Base-by-base conservation (phyloP, 352 stramenopile species). In the Chrysophaeum taylorii region DNA sequence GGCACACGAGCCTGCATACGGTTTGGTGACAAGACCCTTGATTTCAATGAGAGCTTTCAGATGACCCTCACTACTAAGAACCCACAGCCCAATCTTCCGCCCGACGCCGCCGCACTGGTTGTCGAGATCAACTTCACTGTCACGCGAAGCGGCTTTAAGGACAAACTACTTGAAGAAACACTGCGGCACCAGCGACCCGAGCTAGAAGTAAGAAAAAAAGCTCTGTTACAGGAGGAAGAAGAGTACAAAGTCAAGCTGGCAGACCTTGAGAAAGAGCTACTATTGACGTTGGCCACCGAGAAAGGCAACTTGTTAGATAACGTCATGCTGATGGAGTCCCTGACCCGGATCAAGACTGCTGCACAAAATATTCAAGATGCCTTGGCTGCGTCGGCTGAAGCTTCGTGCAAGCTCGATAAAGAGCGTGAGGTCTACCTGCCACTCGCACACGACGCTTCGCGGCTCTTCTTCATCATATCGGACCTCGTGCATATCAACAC, bases 251-350 rank as follows among this genome's bases (percentile, higher is more conserved):
- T 96, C 37, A 72, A 97, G 61, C 79, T 97, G 0, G 87, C 90
- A 35, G 79, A 82, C 5, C 82, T 97, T 1, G 92, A 97, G 76
- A 94, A 96, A 54, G 81, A 95, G 27, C 81, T 98, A 18, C 82
- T 98, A 0, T 84, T 97, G 62, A 84, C 85, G 0, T 80, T 97
- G 38, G 91, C 92, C 2, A 94, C 87, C 1, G 92, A 90, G 0
- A 89, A 97, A 70, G 92, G 92, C 25, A 89, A 97, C 69, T 89
- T 98, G 29, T 71, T 98, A 1, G 90, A 97, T 38, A 96, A 97
- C 76, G 89, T 87, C 9, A 82, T 88, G 23, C 77, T 98, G 0
- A 93, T 98, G 27, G 88, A 97, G 64, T 91, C 86, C n/a, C 81
- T 98, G 0, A 94, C 89, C 0, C 87, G 88, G 52, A 96, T 90